phyloP scores from a whole-genome alignment of 768 basidiomycete species.

The Tricholoma bakamatsutake region DNA sequence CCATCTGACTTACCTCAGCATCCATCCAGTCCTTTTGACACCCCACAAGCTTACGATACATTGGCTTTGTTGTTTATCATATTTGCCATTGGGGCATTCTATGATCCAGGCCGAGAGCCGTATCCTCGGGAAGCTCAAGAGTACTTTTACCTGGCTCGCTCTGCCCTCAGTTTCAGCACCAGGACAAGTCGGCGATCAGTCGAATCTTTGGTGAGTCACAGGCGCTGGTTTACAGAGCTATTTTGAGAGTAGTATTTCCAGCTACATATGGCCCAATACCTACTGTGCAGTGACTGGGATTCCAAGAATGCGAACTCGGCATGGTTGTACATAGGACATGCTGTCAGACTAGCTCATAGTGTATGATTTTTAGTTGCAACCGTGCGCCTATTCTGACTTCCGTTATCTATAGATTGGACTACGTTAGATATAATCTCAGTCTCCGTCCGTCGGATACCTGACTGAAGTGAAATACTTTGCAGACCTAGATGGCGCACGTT shows the following conservation, averaged over 20 bases:
- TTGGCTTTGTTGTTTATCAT: conserved; percentile 60
- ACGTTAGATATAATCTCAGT: conserved; percentile 31
- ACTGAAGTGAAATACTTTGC: background rate
- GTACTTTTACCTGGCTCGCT: conserved; percentile 54
- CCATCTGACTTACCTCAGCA: too few relatives aligned
- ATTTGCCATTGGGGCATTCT: conserved; percentile 59
- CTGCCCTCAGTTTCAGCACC: conserved; percentile 42
- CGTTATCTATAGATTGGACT: conserved; percentile 35
- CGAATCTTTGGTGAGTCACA: conserved; percentile 45
- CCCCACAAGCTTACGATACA: conserved; percentile 37
- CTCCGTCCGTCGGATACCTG: background rate
- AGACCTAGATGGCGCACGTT: conserved; percentile 59
- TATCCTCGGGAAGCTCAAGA: conserved; percentile 51
- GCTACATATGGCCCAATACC: conserved; percentile 43
- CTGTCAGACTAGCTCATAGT: conserved; percentile 51
- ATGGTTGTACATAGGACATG: conserved; percentile 54
- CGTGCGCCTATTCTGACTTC: background rate
- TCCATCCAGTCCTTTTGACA: conserved; percentile 29
- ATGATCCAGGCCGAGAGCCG: conserved; percentile 44
- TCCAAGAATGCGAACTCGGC: conserved; percentile 38
- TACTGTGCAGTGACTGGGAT: conserved; percentile 50
- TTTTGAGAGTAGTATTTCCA: conserved; percentile 6
- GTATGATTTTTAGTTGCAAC: conserved; percentile 28
- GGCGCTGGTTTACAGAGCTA: background rate
- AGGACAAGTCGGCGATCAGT: conserved; percentile 52